Evolutionary conservation across 257 asterid species (phyloP).

Genomic region (Gentiana macrophylla): DNA sequence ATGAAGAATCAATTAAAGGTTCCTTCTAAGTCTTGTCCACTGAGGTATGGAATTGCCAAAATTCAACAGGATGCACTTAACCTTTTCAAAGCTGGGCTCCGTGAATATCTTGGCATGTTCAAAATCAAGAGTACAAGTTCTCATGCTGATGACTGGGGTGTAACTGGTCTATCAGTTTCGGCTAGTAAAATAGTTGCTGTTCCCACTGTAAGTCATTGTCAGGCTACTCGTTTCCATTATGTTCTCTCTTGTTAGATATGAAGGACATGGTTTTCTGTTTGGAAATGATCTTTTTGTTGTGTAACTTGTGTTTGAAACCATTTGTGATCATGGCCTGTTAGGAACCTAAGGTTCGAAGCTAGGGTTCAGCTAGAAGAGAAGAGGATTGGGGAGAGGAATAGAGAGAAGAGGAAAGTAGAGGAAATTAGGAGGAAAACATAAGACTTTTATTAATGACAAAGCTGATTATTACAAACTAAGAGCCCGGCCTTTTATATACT

Average conservation of each 20-base stretch:
- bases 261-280: too few species aligned
- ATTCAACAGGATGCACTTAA: constrained; percentile 80
- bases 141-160: constrained; percentile 62
- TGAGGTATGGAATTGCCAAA: constrained; percentile 71
- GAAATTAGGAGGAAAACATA: too few species aligned
- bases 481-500: too few species aligned
- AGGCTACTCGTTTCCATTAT: constrained; percentile 3
- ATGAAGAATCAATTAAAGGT: constrained; percentile 59
- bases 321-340: too few species aligned
- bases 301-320: too few species aligned
- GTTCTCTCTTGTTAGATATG: background rate
- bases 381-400: too few species aligned
- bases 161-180: constrained; percentile 78
- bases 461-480: too few species aligned
- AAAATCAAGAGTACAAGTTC: constrained; percentile 27
- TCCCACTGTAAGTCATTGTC: constrained; percentile 57
- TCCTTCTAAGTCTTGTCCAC: constrained; percentile 83
- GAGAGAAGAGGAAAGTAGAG: too few species aligned
- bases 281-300: too few species aligned
- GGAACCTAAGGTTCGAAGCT: too few species aligned
- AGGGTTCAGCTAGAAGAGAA: too few species aligned
- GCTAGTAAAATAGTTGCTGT: constrained; percentile 75
- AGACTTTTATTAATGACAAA: too few species aligned
- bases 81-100: constrained; percentile 75
- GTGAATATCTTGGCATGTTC: constrained; percentile 59